Conservation (phyloP, 257 asterid species). For the Fraxinus pennsylvanica region DNA sequence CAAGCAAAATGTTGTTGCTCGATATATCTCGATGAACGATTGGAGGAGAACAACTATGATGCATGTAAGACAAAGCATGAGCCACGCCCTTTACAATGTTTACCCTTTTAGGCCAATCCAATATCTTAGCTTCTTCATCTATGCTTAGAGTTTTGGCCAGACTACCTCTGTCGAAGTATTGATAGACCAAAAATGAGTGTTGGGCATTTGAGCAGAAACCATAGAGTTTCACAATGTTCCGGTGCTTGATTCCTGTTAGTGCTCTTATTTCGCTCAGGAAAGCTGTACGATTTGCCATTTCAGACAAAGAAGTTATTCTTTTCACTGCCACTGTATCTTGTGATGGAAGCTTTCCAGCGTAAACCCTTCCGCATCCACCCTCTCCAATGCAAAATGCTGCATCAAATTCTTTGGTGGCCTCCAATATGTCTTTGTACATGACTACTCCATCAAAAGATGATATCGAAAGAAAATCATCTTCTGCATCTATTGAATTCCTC, state of each 20-base stretch:
- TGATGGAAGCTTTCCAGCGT: background rate
- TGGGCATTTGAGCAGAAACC: background rate
- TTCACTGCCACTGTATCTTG: background rate
- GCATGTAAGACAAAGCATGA: background rate
- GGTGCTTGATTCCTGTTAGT: constrained; percentile 3
- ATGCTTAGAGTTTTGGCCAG: background rate
- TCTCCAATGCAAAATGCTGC: no score
- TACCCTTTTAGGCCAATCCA: background rate
- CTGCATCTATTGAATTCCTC: background rate
- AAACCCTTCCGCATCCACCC: background rate
- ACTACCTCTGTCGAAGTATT: background rate
- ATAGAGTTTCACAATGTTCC: constrained; percentile 2
- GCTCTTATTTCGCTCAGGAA: background rate
- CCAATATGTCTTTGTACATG: background rate
- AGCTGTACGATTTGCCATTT: background rate
- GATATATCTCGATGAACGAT: background rate
- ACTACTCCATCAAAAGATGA: background rate
- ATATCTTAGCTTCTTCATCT: background rate
- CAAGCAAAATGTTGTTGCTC: constrained; percentile 18
- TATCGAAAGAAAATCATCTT: background rate
- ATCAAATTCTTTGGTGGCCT: no score
- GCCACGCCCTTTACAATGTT: background rate
- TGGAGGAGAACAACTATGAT: constrained; percentile 18
- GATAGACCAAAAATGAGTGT: background rate
- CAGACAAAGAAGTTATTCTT: background rate